Conservation (phyloP, 768 basidiomycete species). For the Arthromyces matolae region DNA sequence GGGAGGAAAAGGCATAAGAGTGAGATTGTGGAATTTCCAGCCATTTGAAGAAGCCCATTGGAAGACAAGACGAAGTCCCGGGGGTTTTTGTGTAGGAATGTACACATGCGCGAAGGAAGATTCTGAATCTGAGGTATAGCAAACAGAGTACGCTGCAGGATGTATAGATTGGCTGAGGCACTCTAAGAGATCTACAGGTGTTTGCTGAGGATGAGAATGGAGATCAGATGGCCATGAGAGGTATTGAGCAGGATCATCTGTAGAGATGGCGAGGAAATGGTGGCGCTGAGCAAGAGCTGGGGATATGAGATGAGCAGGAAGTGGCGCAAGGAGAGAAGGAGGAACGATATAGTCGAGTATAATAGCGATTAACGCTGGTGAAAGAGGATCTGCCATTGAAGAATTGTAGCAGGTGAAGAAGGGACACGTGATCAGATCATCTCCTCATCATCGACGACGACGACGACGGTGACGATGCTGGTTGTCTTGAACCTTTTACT, state of each 20-base stretch:
- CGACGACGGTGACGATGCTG: conserved; percentile 20
- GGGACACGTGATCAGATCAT: conserved; percentile 13
- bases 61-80: conserved; percentile 59
- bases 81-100: conserved; percentile 31
- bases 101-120: conserved; percentile 54
- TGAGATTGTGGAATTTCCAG: conserved; percentile 72
- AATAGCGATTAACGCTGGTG: conserved; percentile 35
- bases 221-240: conserved; percentile 60
- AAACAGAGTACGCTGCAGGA: conserved; percentile 35
- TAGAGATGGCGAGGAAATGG: conserved; percentile 54
- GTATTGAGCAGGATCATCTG: conserved; percentile 50
- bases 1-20: conserved; percentile 68
- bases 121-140: conserved; percentile 46
- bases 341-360: conserved; percentile 58
- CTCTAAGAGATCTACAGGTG: conserved; percentile 41
- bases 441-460: conserved; percentile 13
- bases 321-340: conserved; percentile 42
- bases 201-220: conserved; percentile 25
- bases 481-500: conserved; percentile 32
- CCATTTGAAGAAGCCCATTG: conserved; percentile 50
- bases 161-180: conserved; percentile 30
- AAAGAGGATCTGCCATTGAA: conserved; percentile 3
- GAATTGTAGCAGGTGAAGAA: background rate
- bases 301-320: conserved; percentile 64
- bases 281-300: conserved; percentile 58